Percentiles rank a stretch among this genome's conserved stretches.
phyloP scores from a whole-genome alignment of 2,329 filamentous ascomycete species.

The Xylariaceae sp. region DNA sequence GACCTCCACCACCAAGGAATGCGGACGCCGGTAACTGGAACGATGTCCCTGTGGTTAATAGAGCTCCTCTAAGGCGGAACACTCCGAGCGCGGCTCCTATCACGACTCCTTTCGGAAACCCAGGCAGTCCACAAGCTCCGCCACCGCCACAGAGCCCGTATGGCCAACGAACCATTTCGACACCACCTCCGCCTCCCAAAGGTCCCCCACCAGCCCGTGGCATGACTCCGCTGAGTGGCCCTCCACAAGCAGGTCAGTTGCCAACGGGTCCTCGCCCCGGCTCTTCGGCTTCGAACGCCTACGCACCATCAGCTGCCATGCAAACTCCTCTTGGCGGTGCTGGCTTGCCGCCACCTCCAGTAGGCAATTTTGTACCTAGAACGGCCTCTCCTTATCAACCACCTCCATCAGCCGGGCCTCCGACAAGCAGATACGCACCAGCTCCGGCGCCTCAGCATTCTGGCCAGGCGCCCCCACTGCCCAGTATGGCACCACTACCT shows the following conservation, averaged over 20 bases:
- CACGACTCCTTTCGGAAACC: slow-evolving; percentile 70
- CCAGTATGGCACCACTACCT: slow-evolving; percentile 29
- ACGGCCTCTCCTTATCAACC: slow-evolving; percentile 84
- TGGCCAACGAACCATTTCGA: slow-evolving; percentile 58
- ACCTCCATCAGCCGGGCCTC: slow-evolving; percentile 66
- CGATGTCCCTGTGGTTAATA: slow-evolving; percentile 80
- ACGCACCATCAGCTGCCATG: slow-evolving; percentile 56
- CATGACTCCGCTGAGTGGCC: slow-evolving; percentile 64
- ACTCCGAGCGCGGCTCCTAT: slow-evolving; percentile 70
- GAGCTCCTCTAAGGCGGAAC: slow-evolving; percentile 64
- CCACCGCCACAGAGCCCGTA: slow-evolving; percentile 59
- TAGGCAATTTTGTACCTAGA: slow-evolving; percentile 53
- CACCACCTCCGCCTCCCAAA: slow-evolving; percentile 80
- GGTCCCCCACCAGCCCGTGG: slow-evolving; percentile 66
- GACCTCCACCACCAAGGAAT: slow-evolving; percentile 63
- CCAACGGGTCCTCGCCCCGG: slow-evolving; percentile 46
- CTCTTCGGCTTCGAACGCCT: slow-evolving; percentile 58
- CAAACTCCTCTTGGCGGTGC: slow-evolving; percentile 29
- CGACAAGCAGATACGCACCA: slow-evolving; percentile 72
- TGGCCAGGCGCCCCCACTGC: slow-evolving; percentile 39
- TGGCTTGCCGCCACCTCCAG: slow-evolving; percentile 43
- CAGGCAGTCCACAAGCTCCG: slow-evolving; percentile 50
- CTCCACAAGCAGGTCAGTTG: slow-evolving; percentile 44
- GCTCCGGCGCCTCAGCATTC: slow-evolving; percentile 54
- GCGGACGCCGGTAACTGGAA: slow-evolving; percentile 85